These are phyloP conservation scores for Zhuliangozyma parablackwelliae DNA, from an alignment of 1,139 yeast genomes.

Conservation along the genomic window DNA sequence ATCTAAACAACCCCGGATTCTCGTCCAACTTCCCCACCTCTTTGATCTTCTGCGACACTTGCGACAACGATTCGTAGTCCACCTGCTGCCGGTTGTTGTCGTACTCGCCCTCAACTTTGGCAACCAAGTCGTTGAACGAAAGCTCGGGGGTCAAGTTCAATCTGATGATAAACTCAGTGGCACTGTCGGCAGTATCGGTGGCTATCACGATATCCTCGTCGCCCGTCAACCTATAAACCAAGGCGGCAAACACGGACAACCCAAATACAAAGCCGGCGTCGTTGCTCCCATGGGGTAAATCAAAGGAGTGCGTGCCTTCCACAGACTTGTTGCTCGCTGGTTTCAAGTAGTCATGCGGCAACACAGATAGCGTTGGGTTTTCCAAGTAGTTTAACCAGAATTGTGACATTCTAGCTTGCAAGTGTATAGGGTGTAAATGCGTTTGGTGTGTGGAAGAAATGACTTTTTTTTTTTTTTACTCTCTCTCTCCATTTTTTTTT, in stretches of 20 bases:
- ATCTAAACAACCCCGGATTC: slow-evolving; percentile 60
- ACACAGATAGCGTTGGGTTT: slow-evolving; percentile 77
- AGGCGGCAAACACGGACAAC: slow-evolving; percentile 65
- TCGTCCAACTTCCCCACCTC: slow-evolving; percentile 46
- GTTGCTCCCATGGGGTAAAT: slow-evolving; percentile 14
- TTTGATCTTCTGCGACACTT: slow-evolving; percentile 52
- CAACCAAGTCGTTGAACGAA: slow-evolving; percentile 51
- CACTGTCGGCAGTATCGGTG: slow-evolving; percentile 44
- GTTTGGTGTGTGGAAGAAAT: background rate
- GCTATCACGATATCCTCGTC: slow-evolving; percentile 92
- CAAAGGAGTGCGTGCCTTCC: slow-evolving; percentile 51
- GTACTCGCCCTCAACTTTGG: slow-evolving; percentile 42
- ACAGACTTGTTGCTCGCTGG: slow-evolving; percentile 70
- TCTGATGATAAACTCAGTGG: slow-evolving; percentile 55
- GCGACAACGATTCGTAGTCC: slow-evolving; percentile 48
- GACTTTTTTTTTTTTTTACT: slow-evolving; percentile 1
- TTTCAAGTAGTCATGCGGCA: slow-evolving; percentile 83
- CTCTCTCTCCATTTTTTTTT: too few relatives aligned
- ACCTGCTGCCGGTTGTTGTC: slow-evolving; percentile 31
- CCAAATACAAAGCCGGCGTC: slow-evolving; percentile 42
- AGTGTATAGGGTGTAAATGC: background rate
- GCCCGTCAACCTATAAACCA: slow-evolving; percentile 80
- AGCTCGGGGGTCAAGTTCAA: slow-evolving; percentile 50
- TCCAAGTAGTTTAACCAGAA: slow-evolving; percentile 70
- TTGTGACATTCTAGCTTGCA: slow-evolving; percentile 17